A percentile compares a stretch with the other conserved stretches of the same genome.
phyloP scores from a whole-genome alignment of 495 filamentous ascomycete genomes.

The Talaromyces stipitatus region DNA sequence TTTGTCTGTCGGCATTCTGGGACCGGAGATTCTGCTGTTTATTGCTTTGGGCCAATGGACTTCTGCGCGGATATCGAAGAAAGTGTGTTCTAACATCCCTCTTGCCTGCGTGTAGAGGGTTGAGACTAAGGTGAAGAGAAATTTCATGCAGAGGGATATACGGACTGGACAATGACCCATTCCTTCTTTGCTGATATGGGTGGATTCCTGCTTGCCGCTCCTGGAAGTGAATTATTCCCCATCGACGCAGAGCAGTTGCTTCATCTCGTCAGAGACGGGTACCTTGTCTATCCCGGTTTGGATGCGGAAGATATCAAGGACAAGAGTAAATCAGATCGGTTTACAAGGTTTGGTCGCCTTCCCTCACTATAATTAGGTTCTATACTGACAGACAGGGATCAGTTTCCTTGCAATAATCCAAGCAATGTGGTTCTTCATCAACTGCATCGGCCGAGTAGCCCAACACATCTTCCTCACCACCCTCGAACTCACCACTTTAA shows the following conservation, averaged over 20 bases:
- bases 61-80: constrained; percentile 19
- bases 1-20: constrained; percentile 18
- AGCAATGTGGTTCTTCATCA: constrained; percentile 26
- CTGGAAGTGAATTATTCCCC: background rate
- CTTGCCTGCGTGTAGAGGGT: no score
- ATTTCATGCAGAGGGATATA: constrained; percentile 11
- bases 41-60: constrained; percentile 26
- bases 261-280: constrained; percentile 10
- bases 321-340: constrained; percentile 30
- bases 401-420: constrained; percentile 24
- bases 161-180: constrained; percentile 28
- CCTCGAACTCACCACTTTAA: constrained; percentile 33
- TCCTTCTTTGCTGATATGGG: constrained; percentile 35
- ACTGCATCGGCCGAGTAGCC: constrained; percentile 18
- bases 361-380: no score
- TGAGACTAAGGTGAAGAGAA: constrained; percentile 8
- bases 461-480: constrained; percentile 22
- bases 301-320: constrained; percentile 23
- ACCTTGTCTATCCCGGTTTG: constrained; percentile 16
- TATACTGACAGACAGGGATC: constrained; percentile 1
- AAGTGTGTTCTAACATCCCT: constrained; percentile 10
- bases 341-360: constrained; percentile 16
- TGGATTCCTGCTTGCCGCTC: constrained; percentile 21
- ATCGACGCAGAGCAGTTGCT: constrained; percentile 14
- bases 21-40: constrained; percentile 27